These are phyloP conservation scores for Trichoderma brevicompactum DNA, from an alignment of 2,329 filamentous ascomycete species.

Conservation along the genomic window DNA sequence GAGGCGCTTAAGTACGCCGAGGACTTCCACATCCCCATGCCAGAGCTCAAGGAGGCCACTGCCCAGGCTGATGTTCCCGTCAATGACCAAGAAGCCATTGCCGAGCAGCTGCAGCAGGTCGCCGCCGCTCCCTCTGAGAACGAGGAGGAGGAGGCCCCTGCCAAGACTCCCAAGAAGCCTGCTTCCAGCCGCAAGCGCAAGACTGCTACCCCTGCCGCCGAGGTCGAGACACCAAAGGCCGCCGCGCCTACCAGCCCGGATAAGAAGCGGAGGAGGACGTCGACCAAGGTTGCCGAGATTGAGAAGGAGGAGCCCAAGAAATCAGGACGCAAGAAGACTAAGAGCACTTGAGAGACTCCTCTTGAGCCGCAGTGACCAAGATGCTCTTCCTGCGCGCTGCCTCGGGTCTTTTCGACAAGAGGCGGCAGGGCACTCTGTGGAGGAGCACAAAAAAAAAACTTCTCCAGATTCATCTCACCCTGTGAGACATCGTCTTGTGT, in stretches of 20 bases:
- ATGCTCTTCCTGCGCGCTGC: not conserved
- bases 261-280: constrained; percentile 65
- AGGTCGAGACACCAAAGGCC: constrained; percentile 47
- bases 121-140: constrained; percentile 44
- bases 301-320: constrained; percentile 63
- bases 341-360: constrained; percentile 42
- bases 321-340: constrained; percentile 63
- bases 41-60: constrained; percentile 51
- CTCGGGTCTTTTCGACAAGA: not conserved
- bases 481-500: not conserved
- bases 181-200: constrained; percentile 60
- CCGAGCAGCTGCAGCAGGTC: constrained; percentile 60
- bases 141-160: constrained; percentile 50
- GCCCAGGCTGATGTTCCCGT: constrained; percentile 39
- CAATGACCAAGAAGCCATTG: constrained; percentile 61
- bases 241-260: constrained; percentile 58
- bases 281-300: constrained; percentile 57
- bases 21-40: constrained; percentile 58
- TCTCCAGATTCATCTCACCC: not conserved
- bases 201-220: constrained; percentile 52
- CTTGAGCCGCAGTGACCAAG: not conserved
- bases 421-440: too few relatives aligned
- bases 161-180: constrained; percentile 64
- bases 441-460: not conserved
- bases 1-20: constrained; percentile 66